These are phyloP conservation scores for Arctostaphylos glauca DNA, from an alignment of 148 eudicot genomes.

Conservation along the genomic window DNA sequence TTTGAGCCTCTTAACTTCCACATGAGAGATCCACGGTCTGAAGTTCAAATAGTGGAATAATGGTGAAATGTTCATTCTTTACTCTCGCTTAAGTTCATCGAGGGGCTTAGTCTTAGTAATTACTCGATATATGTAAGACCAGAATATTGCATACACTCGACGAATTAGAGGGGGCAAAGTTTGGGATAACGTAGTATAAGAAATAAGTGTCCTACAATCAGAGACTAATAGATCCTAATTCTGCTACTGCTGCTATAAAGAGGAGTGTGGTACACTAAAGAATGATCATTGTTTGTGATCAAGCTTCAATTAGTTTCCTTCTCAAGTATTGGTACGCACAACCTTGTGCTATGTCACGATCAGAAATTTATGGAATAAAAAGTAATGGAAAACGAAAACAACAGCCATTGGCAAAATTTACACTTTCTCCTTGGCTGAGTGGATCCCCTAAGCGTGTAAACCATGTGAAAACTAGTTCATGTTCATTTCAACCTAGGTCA, in stretches of 20 bases:
- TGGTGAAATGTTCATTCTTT: neutral
- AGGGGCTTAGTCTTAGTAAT: too few species aligned
- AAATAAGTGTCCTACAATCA: too few species aligned
- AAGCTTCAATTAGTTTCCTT: neutral
- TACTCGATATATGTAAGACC: too few species aligned
- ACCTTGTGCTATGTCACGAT: neutral
- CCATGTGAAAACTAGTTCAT: neutral
- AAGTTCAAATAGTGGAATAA: neutral
- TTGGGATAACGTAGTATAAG: neutral
- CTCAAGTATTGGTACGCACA: neutral
- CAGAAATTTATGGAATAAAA: neutral
- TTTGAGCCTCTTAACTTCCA: neutral
- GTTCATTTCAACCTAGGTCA: neutral
- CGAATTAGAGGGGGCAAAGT: neutral
- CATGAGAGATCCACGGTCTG: neutral
- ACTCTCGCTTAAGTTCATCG: neutral
- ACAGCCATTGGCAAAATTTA: neutral
- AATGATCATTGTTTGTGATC: neutral
- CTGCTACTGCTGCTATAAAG: neutral
- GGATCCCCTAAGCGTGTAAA: too few species aligned
- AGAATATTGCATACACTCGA: neutral
- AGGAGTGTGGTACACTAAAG: neutral
- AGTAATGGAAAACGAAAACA: neutral
- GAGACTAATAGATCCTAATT: neutral
- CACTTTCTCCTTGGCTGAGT: too few species aligned